phyloP scores from a whole-genome alignment of 1,284 basidiomycete genomes.

The Naganishia sp. region DNA sequence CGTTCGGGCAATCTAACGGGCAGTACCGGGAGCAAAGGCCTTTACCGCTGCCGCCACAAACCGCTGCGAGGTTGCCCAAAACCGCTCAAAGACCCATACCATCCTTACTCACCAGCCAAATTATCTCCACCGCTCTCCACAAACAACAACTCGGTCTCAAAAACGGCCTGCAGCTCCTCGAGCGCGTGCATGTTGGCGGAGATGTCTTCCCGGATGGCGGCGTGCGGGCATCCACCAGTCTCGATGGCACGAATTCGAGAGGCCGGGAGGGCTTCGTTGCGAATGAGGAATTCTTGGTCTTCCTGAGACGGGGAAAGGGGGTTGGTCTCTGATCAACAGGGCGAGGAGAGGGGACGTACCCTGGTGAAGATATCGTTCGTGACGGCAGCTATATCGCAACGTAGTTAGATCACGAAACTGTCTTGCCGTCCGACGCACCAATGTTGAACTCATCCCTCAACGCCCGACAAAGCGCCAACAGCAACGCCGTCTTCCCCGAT shows the following conservation, averaged over 20 bases:
- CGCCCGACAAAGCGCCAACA: constrained; percentile 84
- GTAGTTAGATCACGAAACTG: too few relatives aligned
- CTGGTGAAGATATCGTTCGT: constrained; percentile 97
- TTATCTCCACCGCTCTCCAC: constrained; percentile 97
- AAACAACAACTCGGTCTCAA: constrained; percentile 77
- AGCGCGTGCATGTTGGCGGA: constrained; percentile 93
- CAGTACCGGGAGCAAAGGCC: too few relatives aligned
- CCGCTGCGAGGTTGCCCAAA: neutral
- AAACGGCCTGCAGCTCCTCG: constrained; percentile 91
- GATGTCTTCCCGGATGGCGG: constrained; percentile 95
- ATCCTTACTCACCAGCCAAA: constrained; percentile 59
- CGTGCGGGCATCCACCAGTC: constrained; percentile 90
- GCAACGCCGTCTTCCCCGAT: constrained; percentile 94
- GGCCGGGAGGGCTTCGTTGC: constrained; percentile 77
- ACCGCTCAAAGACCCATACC: neutral
- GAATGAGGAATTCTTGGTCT: constrained; percentile 96
- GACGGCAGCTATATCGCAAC: constrained; percentile 67
- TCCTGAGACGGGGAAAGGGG: constrained; percentile 55
- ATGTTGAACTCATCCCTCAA: constrained; percentile 86
- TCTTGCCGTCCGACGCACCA: constrained; percentile 56
- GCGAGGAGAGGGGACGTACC: constrained; percentile 9
- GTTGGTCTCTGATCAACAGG: neutral
- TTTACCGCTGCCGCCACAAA: too few relatives aligned
- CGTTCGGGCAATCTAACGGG: too few relatives aligned
- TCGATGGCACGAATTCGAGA: constrained; percentile 93